Conservation (phyloP, 2,329 filamentous ascomycete genomes). For the Phyllosticta citriasiana region DNA sequence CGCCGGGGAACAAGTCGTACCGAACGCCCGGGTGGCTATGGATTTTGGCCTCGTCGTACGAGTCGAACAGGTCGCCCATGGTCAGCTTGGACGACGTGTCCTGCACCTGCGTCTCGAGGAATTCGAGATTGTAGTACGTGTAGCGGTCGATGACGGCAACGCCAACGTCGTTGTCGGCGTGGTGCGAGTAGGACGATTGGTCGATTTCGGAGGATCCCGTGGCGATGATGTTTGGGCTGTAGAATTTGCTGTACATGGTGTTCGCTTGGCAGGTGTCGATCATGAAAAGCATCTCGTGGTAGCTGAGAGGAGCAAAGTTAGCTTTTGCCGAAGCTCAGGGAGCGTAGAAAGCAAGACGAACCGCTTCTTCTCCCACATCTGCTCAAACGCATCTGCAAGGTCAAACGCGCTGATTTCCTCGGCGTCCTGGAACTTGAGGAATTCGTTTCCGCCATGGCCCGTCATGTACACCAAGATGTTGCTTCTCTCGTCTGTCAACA, state of each 20-base stretch:
- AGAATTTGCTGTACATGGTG: conserved; percentile 97
- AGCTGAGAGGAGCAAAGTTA: conserved; percentile 39
- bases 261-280: conserved; percentile 99
- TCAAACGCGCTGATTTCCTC: conserved; percentile 97
- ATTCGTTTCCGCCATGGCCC: conserved; percentile 93
- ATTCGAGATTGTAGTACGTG: conserved; percentile 97
- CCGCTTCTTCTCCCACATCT: conserved; percentile 99
- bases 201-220: conserved; percentile 95
- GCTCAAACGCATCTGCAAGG: conserved; percentile 91
- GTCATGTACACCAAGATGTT: conserved; percentile 99
- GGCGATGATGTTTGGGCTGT: conserved; percentile 95
- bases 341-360: conserved; percentile 23
- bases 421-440: conserved; percentile 95
- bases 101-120: conserved; percentile 80
- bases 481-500: conserved; percentile 88
- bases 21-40: conserved; percentile 85
- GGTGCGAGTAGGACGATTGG: conserved; percentile 93
- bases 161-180: conserved; percentile 94
- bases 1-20: conserved; percentile 89
- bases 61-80: conserved; percentile 89
- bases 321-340: background rate
- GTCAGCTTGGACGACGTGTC: conserved; percentile 82
- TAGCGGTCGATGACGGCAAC: conserved; percentile 97
- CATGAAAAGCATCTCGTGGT: conserved; percentile 98
- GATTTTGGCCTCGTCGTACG: conserved; percentile 89